phyloP scores from a whole-genome alignment of 2,329 filamentous ascomycete genomes.

The Penicillium sp. region DNA sequence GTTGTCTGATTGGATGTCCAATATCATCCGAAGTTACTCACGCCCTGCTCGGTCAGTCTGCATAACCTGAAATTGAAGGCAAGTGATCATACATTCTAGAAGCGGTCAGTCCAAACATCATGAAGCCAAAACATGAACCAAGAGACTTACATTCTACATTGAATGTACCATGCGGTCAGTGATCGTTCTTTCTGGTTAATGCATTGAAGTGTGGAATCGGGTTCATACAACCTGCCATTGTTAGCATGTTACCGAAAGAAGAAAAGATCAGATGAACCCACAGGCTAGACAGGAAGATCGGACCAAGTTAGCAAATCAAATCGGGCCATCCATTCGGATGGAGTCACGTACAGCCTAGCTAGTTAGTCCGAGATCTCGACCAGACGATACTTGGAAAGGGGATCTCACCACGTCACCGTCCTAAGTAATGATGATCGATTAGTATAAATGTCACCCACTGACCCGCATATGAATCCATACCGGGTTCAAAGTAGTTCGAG shows the following conservation, averaged over 20 bases:
- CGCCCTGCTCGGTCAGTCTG: conserved; percentile 6
- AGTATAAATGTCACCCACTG: not conserved
- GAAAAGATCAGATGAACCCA: not conserved
- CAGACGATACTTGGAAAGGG: not conserved
- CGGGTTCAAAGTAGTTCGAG: not conserved
- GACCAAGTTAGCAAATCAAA: not conserved
- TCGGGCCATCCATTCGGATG: not conserved
- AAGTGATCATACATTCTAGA: not conserved
- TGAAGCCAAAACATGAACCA: not conserved
- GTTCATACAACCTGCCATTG: not conserved
- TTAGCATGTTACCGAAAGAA: not conserved
- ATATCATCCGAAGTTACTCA: conserved; percentile 3
- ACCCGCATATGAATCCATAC: not conserved
- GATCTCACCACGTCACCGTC: conserved; percentile 15
- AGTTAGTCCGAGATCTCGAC: not conserved
- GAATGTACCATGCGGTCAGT: not conserved
- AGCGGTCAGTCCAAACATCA: not conserved
- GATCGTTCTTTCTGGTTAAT: not conserved
- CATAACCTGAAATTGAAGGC: not conserved
- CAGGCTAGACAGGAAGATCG: not conserved
- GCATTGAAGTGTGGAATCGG: not conserved
- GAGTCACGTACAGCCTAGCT: not conserved
- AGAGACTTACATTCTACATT: not conserved
- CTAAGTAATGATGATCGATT: conserved; percentile 10
- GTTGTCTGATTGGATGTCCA: not conserved